Evolutionary conservation across 108 stramenopile genomes (phyloP), one percentile per base, ranked within the genome.

Genomic region (Phaeodactylum tricornutum): DNA sequence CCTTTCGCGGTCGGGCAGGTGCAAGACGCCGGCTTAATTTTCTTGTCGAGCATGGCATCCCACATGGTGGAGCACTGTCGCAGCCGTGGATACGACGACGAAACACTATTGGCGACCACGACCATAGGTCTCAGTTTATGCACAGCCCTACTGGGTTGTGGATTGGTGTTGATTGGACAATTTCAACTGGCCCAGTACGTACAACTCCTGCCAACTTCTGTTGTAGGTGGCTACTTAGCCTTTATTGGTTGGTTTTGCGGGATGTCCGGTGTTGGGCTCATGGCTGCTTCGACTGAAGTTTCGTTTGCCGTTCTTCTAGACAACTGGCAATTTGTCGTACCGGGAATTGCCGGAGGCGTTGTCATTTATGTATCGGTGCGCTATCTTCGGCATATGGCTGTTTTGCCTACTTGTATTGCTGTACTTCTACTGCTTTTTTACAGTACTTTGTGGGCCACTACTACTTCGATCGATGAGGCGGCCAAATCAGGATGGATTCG

Each of bases 191-290:
- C 98, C 15, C 66, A 74, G 12, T 77, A 84, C 45, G 91, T 96
- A n/a, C 91, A 90, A 42, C 56, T 93, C 59, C 64, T 98, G 14
- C 97, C 98, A 0, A 85, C 90, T 30, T 81, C 82, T 27, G 98
- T 97, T 11, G 71, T 98, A 14, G 96, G 95, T 5, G 98, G 98
- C 21, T 98, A 98, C 70, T 57, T 98, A 49, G 98, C 96, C 8
- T 98, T 69, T 57, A 98, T 98, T 72, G 98, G 98, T 0, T 93
- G 81, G 45, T 98, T 98, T 48, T 96, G 95, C 56, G 92, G 93
- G 12, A 72, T 95, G 46, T 82, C 93, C 11, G 95, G 94, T 0
- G 44, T 98, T 12, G 74, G 64, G 19, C 54, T 97, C 20, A 92
- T 91, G 82, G 69, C 62, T 3, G 56, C 39, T 3, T 53, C 49